Evolutionary conservation across 2,329 filamentous ascomycete species (phyloP).

Genomic region (Pseudogymnoascus sp.): DNA sequence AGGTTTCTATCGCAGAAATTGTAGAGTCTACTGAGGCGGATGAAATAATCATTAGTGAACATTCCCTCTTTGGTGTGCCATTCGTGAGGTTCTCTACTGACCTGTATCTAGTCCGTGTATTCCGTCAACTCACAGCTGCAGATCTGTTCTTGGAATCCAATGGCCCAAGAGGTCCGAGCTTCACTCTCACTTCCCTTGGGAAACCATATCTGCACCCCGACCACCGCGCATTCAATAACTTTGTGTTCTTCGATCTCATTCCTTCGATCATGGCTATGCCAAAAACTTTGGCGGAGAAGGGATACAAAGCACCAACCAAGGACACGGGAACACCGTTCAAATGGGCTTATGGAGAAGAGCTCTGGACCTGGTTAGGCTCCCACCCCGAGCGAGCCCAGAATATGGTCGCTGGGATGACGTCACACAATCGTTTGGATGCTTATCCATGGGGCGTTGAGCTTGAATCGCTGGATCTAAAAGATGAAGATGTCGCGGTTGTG

Average conservation of each 20-base stretch:
- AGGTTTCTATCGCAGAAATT: constrained; percentile 16
- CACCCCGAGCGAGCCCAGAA: constrained; percentile 20
- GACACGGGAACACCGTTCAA: constrained; percentile 19
- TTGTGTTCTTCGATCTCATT: constrained; percentile 19
- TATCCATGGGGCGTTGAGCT: constrained; percentile 16
- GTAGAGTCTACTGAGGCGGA: constrained; percentile 17
- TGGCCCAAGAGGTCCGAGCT: constrained; percentile 12
- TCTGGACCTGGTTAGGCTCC: constrained; percentile 20
- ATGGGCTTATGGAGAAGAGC: constrained; percentile 19
- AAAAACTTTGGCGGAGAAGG: constrained; percentile 16
- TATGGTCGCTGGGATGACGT: constrained; percentile 20
- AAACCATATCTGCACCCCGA: constrained; percentile 16
- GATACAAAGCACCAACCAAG: constrained; percentile 21
- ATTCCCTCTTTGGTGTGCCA: not conserved
- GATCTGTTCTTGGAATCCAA: constrained; percentile 13
- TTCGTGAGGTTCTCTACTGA: not conserved
- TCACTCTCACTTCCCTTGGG: constrained; percentile 16
- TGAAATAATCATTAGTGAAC: constrained; percentile 20
- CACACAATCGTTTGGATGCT: constrained; percentile 16
- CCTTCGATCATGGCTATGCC: constrained; percentile 20
- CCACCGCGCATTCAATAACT: constrained; percentile 20
- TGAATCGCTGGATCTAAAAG: constrained; percentile 16
- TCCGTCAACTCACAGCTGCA: constrained; percentile 19
- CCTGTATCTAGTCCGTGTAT: constrained; percentile 14
- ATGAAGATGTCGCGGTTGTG: constrained; percentile 19